Evolutionary conservation across 1,139 yeast genomes (phyloP).

Genomic region (Sugiyamaella sp.): DNA sequence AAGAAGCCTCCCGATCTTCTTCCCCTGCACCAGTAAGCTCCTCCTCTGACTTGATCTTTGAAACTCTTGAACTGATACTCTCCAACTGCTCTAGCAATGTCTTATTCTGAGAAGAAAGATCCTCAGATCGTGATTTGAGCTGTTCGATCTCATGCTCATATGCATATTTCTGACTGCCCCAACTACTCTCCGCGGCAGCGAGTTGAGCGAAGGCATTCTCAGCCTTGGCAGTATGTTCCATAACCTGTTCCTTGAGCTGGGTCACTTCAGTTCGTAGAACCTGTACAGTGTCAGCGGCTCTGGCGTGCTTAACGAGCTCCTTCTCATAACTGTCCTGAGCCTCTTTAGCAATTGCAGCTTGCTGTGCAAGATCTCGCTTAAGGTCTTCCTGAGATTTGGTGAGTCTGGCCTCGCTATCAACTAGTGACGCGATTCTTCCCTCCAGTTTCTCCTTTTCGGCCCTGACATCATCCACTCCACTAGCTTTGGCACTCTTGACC

Average conservation of each 20-base stretch:
- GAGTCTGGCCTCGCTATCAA: constrained; percentile 44
- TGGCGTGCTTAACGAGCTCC: constrained; percentile 61
- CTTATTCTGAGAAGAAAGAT: constrained; percentile 65
- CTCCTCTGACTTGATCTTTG: constrained; percentile 12
- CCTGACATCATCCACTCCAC: constrained; percentile 36
- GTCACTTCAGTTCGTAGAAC: constrained; percentile 50
- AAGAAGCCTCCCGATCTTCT: constrained; percentile 36
- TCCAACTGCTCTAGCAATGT: constrained; percentile 74
- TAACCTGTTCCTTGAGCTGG: constrained; percentile 46
- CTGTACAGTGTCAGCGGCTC: constrained; percentile 52
- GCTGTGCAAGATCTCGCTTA: constrained; percentile 55
- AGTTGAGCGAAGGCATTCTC: constrained; percentile 42
- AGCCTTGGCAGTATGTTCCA: constrained; percentile 43
- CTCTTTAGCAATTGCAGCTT: constrained; percentile 53
- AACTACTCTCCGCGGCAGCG: constrained; percentile 46
- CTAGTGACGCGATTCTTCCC: constrained; percentile 49
- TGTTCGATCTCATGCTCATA: constrained; percentile 58
- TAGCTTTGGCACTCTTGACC: constrained; percentile 31
- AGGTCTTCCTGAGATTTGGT: constrained; percentile 32
- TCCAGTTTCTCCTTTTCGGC: constrained; percentile 46
- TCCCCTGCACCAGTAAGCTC: constrained; percentile 16
- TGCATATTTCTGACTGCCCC: constrained; percentile 49
- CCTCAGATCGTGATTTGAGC: constrained; percentile 53
- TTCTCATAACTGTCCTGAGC: constrained; percentile 60
- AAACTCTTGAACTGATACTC: constrained; percentile 27